A percentile compares a stretch with the other conserved stretches of the same genome.
Evolutionary conservation across 2,329 filamentous ascomycete genomes (phyloP).

Genomic region (Aspergillus brunneoviolaceus): DNA sequence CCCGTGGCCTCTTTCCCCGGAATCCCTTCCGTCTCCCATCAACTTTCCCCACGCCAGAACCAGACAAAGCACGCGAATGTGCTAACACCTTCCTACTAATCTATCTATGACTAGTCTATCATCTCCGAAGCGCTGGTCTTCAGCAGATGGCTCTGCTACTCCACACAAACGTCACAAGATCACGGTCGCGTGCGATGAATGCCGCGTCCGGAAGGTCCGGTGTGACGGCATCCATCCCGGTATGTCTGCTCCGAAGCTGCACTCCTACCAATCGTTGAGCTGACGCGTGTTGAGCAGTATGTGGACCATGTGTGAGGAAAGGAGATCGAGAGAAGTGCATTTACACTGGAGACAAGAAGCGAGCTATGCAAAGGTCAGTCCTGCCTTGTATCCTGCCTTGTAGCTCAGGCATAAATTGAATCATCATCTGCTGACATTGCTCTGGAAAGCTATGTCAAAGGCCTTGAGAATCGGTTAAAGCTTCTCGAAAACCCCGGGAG

Average conservation of each 20-base stretch:
- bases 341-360: constrained; percentile 32
- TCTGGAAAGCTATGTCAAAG: constrained; percentile 30
- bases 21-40: not conserved
- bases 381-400: not conserved
- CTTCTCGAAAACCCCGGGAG: constrained; percentile 21
- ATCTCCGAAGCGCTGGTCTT: not conserved
- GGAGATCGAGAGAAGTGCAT: constrained; percentile 23
- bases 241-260: constrained; percentile 2
- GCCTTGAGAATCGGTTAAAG: constrained; percentile 28
- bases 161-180: constrained; percentile 20
- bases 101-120: constrained; percentile 4
- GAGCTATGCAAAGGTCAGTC: constrained; percentile 25
- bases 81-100: not conserved
- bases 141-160: not conserved
- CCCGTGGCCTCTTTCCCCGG: not conserved
- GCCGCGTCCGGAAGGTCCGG: constrained; percentile 18
- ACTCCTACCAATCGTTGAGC: constrained; percentile 5
- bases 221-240: constrained; percentile 23
- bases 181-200: constrained; percentile 22
- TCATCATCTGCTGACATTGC: not conserved
- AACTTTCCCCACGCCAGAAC: no score
- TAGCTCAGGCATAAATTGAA: not conserved
- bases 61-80: not conserved
- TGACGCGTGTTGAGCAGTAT: constrained; percentile 19
- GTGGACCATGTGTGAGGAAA: constrained; percentile 30